A percentile compares a stretch with the other conserved stretches of the same genome.
Evolutionary conservation across 768 basidiomycete species (phyloP).

Genomic region (Tulasnella sp.): DNA sequence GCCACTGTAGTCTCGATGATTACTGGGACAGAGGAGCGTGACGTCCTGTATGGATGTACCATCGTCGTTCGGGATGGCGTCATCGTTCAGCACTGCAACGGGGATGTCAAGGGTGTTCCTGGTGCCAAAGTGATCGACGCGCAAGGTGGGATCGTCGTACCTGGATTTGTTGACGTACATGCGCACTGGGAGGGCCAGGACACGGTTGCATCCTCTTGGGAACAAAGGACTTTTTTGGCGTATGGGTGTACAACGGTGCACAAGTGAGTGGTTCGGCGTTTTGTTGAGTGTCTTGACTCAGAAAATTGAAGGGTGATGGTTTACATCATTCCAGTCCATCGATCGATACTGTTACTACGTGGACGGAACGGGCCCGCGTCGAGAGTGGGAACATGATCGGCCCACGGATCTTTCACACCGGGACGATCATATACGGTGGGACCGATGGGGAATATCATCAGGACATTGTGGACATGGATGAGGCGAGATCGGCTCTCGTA

Average conservation of each 20-base stretch:
- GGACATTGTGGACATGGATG: conserved; percentile 49
- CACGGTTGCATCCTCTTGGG: conserved; percentile 52
- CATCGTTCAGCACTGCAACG: conserved; percentile 26
- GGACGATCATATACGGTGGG: conserved; percentile 53
- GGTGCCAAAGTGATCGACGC: conserved; percentile 45
- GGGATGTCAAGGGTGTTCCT: conserved; percentile 29
- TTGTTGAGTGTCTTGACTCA: too few relatives aligned
- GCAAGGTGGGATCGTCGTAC: conserved; percentile 53
- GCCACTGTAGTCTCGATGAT: conserved; percentile 65
- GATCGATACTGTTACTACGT: conserved; percentile 48
- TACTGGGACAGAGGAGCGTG: conserved; percentile 37
- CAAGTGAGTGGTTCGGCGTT: conserved; percentile 43
- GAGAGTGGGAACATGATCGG: conserved; percentile 61
- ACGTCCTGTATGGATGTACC: conserved; percentile 44
- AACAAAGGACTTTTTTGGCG: conserved; percentile 62
- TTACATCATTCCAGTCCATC: conserved; percentile 41
- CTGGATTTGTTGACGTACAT: conserved; percentile 68
- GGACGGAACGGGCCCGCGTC: conserved; percentile 53
- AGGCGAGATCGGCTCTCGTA: conserved; percentile 53
- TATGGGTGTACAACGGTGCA: conserved; percentile 69
- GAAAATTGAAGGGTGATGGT: too few relatives aligned
- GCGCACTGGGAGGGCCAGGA: conserved; percentile 58
- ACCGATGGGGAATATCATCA: conserved; percentile 40
- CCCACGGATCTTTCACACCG: conserved; percentile 63
- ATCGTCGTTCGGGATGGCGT: conserved; percentile 47